Evolutionary conservation across 2,329 filamentous ascomycete genomes (phyloP), one percentile per base, ranked within the genome.

Genomic region (Orbilia brochopaga): DNA sequence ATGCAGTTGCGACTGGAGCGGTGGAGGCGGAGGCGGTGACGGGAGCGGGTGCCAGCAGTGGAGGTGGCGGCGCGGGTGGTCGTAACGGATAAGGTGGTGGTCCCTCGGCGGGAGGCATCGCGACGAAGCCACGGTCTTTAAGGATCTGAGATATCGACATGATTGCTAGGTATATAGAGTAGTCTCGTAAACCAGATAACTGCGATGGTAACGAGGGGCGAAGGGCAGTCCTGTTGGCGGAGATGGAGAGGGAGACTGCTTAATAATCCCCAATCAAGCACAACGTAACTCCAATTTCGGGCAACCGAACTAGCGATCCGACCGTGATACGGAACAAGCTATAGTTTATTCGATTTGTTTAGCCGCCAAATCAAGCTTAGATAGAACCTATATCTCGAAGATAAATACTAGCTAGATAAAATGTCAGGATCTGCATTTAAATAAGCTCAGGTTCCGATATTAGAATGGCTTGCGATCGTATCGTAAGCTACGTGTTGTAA

Each of bases 71-170:
- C 17, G 44, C n/a, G 8, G 50, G 23, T 13, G 50, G 30, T 23
- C 11, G 10, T 11, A 6, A 3, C 10, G 48, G 50, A 27, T n/a
- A 53, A 8, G 27, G 27, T 7, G 50, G 13, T 30, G 50, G 32
- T 40, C 56, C 60, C 13, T 65, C 67, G 27, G 55, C 54, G 56
- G 60, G 60, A 57, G 67, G 50, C 67, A 65, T 65, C 15, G 64
- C 67, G 37, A 60, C 60, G 21, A 65, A 72, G 11, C 60, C 60
- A 60, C 67, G 23, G 23, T 51, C 23, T 7, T 70, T 70, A 35
- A 69, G 53, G 54, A 69, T 63, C 24, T 69, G 65, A 19, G 65
- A 69, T 69, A 69, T 69, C 46, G 65, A 69, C 65, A 69, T 69
- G 46, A 13, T 50, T n/a, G 7, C 19, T 10, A 13, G 2, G 2